Evolutionary conservation across 768 basidiomycete species (phyloP).

Genomic region (Gloeopeniophorella convolvens): DNA sequence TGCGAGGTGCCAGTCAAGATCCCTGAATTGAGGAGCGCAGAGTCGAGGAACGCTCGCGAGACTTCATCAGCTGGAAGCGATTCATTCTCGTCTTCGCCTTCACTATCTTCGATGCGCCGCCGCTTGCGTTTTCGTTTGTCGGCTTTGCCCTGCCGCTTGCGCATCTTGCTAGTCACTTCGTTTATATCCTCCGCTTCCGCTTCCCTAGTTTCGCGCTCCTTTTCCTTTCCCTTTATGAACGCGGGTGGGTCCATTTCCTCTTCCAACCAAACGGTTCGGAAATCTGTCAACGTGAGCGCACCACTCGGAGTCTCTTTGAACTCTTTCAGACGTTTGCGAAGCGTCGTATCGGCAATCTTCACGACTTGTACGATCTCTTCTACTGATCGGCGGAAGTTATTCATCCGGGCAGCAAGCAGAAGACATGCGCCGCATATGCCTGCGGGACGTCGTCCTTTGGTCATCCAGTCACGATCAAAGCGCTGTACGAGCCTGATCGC

Average conservation of each 20-base stretch:
- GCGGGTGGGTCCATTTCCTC: constrained; percentile 92
- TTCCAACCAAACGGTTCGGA: constrained; percentile 84
- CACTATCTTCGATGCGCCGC: constrained; percentile 33
- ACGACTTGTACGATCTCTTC: constrained; percentile 98
- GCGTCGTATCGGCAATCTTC: constrained; percentile 94
- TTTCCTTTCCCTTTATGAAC: constrained; percentile 69
- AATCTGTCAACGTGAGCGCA: constrained; percentile 79
- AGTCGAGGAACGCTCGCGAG: constrained; percentile 39
- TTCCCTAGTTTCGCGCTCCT: constrained; percentile 51
- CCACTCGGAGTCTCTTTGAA: constrained; percentile 90
- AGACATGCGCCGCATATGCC: constrained; percentile 97
- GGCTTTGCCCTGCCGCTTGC: constrained; percentile 28
- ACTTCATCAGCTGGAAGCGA: constrained; percentile 22
- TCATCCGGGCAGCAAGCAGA: constrained; percentile 95
- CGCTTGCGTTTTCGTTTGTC: constrained; percentile 32
- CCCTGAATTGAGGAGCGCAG: constrained; percentile 54
- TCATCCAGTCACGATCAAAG: constrained; percentile 97
- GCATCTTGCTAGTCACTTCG: constrained; percentile 24
- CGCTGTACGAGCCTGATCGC: constrained; percentile 90
- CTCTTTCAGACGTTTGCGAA: constrained; percentile 90
- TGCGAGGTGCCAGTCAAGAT: constrained; percentile 55
- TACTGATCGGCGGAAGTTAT: constrained; percentile 88
- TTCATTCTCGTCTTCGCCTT: constrained; percentile 32
- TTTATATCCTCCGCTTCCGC: constrained; percentile 30
- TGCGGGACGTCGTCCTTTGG: constrained; percentile 88